A percentile compares a stretch with the other conserved stretches of the same genome.
Evolutionary conservation across 176 grass and related monocot species (phyloP).

Genomic region (Melocanna baccifera): DNA sequence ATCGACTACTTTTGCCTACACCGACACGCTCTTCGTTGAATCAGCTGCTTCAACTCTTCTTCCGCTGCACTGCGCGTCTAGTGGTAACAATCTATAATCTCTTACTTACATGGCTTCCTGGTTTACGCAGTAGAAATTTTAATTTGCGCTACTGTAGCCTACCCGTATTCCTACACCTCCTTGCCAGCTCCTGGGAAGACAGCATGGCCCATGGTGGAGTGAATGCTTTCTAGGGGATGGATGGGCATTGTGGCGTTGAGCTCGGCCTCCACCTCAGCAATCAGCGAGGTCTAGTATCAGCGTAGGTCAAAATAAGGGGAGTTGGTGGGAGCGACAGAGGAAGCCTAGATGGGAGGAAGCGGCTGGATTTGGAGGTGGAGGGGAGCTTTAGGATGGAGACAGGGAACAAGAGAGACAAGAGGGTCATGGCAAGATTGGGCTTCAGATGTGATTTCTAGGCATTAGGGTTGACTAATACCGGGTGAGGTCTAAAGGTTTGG

Average conservation of each 20-base stretch:
- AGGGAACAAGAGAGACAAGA: constrained; percentile 47
- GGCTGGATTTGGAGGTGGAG: constrained; percentile 16
- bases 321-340: not conserved
- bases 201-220: constrained; percentile 76
- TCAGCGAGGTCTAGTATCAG: constrained; percentile 78
- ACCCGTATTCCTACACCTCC: too few species aligned
- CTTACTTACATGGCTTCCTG: too few species aligned
- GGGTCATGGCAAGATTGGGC: constrained; percentile 56
- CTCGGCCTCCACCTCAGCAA: constrained; percentile 67
- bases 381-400: constrained; percentile 28
- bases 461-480: too few species aligned
- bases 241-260: constrained; percentile 74
- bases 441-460: too few species aligned
- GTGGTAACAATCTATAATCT: too few species aligned
- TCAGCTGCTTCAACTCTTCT: too few species aligned
- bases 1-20: too few species aligned
- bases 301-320: constrained; percentile 72
- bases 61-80: too few species aligned
- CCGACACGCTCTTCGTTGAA: not conserved
- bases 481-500: too few species aligned
- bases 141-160: too few species aligned
- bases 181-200: constrained; percentile 63
- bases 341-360: constrained; percentile 24
- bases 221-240: constrained; percentile 60
- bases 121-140: too few species aligned